These are phyloP conservation scores for Syzygium malaccense DNA, from an alignment of 441 rosid species.

Conservation along the genomic window DNA sequence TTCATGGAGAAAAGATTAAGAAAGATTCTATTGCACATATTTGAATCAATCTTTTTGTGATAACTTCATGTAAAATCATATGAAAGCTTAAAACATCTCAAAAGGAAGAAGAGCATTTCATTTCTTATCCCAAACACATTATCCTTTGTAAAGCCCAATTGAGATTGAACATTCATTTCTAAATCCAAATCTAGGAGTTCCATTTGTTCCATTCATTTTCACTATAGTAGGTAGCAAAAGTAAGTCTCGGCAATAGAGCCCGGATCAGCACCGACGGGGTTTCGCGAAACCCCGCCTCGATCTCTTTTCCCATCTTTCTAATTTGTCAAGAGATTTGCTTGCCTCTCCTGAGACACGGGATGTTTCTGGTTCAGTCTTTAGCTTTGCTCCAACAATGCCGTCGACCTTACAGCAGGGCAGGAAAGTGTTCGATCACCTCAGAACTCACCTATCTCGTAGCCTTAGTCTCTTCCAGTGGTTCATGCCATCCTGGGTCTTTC, in stretches of 20 bases:
- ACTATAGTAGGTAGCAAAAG: not conserved
- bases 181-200: not conserved
- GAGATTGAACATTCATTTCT: too few species aligned
- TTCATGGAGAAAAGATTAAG: too few species aligned
- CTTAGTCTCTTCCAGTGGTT: not conserved
- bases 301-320: not conserved
- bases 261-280: not conserved
- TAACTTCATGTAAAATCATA: too few species aligned
- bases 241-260: not conserved
- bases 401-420: not conserved
- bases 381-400: not conserved
- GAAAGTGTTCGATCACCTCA: not conserved
- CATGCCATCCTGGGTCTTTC: not conserved
- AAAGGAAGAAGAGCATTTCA: too few species aligned
- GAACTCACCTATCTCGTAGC: not conserved
- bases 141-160: too few species aligned
- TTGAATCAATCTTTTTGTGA: too few species aligned
- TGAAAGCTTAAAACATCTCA: too few species aligned
- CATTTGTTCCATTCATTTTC: not conserved
- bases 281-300: not conserved
- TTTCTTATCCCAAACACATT: too few species aligned
- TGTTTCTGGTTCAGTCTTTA: not conserved
- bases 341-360: not conserved
- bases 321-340: not conserved
- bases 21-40: too few species aligned